A percentile compares a stretch with the other conserved stretches of the same genome.
Conservation (phyloP, 345 rosid species). For the Moricandia moricandioides region DNA sequence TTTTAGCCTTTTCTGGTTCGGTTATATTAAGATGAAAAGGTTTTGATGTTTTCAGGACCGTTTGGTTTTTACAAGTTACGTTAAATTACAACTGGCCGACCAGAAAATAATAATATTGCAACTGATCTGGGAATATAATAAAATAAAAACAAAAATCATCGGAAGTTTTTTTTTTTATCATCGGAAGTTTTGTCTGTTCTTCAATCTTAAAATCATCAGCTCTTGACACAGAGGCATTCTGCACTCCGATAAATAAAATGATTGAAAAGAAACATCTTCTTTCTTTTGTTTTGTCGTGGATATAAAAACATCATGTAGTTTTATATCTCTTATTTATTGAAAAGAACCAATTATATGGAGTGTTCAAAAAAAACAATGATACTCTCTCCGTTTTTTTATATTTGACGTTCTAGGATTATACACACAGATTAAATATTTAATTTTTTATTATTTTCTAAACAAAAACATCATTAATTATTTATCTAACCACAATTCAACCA, state of each 20-base stretch:
- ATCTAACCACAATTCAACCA: too few relatives aligned
- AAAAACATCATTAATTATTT: too few relatives aligned
- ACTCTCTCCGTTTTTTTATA: too few relatives aligned
- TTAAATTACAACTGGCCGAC: neutral
- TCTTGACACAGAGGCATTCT: slow-evolving; percentile 2
- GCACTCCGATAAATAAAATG: slow-evolving; percentile 1
- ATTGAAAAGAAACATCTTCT: neutral
- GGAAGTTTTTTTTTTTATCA: neutral
- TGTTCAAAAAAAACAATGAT: too few relatives aligned
- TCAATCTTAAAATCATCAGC: slow-evolving; percentile 1
- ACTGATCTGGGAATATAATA: neutral
- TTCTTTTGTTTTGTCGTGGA: neutral
- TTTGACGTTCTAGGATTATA: too few relatives aligned
- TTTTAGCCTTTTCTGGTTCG: neutral
- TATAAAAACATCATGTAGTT: neutral
- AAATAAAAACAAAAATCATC: too few relatives aligned
- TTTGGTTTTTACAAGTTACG: slow-evolving; percentile 5
- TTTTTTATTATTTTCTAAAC: too few relatives aligned
- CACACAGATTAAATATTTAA: too few relatives aligned
- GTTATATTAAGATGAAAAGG: neutral
- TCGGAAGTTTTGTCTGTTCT: neutral
- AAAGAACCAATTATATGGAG: too few relatives aligned
- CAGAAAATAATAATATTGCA: neutral
- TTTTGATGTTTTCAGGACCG: neutral
- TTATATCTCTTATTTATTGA: neutral